Evolutionary conservation across 306 rosid species (phyloP), one percentile per base, ranked within the genome.

Genomic region (Spatholobus suberectus): DNA sequence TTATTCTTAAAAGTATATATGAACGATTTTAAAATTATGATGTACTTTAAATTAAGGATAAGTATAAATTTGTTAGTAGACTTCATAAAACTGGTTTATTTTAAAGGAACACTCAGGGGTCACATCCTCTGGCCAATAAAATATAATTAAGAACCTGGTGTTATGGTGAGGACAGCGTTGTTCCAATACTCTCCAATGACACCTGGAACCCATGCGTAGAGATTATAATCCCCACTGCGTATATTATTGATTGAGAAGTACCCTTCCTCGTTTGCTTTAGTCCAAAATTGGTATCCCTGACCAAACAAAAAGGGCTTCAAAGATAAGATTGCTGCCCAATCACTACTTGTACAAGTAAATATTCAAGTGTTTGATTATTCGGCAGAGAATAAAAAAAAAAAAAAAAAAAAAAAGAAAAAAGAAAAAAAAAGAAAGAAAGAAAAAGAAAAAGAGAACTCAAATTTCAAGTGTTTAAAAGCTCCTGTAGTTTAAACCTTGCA

Each of bases 231-330:
- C 3, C 98, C 97, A 59, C 74, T 72, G 1, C 81, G 89, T 73
- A 92, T 75, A 74, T 93, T 62, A 0, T 69, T 15, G 38, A 95
- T 90, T 21, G 86, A 75, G 83, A 92, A 95, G 78, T 41, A 63
- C 4, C 98, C 99, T 59, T 87, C 72, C 21, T 87, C 76, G 40
- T 92, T 73, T 44, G 90, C 76, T 68, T 44, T 88, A 4, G 84
- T 89, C 99, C 99, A 95, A 77, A 95, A 95, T 70, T 95, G 99
- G 82, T 95, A 93, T 41, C 97, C 96, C 99, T 95, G 77, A 73
- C 41, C 21, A 81, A 70, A 41, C n/a, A 73, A 3, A 71, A 75
- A 44, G 1, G 0, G 7, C 49, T 70, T 15, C 6, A 12, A 26
- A 43, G 61, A 20, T 26, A 69, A 68, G 44, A 75, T 63, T 70